These are phyloP conservation scores for Letharia columbiana DNA, from an alignment of 495 filamentous ascomycete species.

Conservation along the genomic window DNA sequence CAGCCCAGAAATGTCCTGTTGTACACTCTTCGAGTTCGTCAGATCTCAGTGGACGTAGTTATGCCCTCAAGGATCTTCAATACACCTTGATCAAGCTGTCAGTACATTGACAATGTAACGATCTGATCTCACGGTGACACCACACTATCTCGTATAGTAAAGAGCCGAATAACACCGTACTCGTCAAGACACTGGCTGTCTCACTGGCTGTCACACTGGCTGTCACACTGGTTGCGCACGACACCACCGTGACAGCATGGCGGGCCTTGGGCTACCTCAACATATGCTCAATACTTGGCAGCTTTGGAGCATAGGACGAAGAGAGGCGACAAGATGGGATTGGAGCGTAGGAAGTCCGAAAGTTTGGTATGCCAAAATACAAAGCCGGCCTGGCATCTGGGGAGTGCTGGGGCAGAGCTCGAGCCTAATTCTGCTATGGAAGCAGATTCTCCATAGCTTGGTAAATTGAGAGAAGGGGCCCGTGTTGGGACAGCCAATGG, in stretches of 20 bases:
- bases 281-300: neutral
- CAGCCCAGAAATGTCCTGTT: neutral
- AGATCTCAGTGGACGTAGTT: neutral
- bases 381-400: neutral
- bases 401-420: neutral
- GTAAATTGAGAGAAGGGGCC: neutral
- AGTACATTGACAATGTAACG: neutral
- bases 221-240: neutral
- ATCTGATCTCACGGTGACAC: neutral
- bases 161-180: neutral
- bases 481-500: neutral
- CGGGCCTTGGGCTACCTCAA: neutral
- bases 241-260: neutral
- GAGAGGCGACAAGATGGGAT: neutral
- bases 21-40: neutral
- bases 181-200: neutral
- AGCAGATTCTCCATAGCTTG: neutral
- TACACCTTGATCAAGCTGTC: neutral
- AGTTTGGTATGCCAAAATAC: neutral
- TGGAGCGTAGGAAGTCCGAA: neutral
- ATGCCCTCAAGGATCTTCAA: neutral
- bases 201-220: neutral
- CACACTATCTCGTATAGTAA: neutral
- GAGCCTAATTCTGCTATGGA: neutral
- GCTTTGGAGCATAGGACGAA: neutral